Base-by-base conservation (phyloP, 257 asterid genomes). In the Thymus quinquecostatus region DNA sequence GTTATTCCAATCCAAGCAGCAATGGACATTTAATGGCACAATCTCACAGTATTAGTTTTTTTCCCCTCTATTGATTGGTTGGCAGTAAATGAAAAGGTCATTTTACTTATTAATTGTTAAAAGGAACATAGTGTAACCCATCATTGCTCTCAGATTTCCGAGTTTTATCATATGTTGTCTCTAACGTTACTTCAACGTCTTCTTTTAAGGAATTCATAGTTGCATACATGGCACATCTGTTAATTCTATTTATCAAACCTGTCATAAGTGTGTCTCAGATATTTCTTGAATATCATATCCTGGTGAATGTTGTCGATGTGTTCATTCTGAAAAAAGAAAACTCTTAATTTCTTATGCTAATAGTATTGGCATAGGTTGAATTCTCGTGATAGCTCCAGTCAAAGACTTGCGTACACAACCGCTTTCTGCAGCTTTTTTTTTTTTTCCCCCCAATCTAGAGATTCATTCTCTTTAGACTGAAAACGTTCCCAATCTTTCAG, bases 401-500 rank as follows among this genome's bases (percentile, higher is more conserved):
- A 7, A n/a, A 9, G 59, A 30, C 29, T 34, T 21, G 10, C 12
- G 34, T 14, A 14, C 34, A 14, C 10, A 45, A 44, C 12, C 4
- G 32, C 29, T 47, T 10, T 60, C 38, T 33, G 60, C 50, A 59
- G 28, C 48, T 28, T 2, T 47, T 10, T 6, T 45, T 21, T 21
- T 21, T 21, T 21, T 21, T 21, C 0, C 1, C 8, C 0, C 1
- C 8, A 28, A 28, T 51, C 29, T 45, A 6, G 10, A 29, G 5
- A 21, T 10, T 41, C 1, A 45, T 64, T 40, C 61, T 62, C 63
- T 68, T 59, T 64, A 12, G 41, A 56, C 57, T 44, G 27, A 58
- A 60, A 7, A 32, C 49, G 49, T 60, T 32, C 59, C 41, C 7
- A 21, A 76, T 72, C 70, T 12, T 70, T 70, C 90, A 86, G 97